A percentile compares a stretch with the other conserved stretches of the same genome.
phyloP scores from a whole-genome alignment of 306 rosid genomes.

The Dryas drummondii region DNA sequence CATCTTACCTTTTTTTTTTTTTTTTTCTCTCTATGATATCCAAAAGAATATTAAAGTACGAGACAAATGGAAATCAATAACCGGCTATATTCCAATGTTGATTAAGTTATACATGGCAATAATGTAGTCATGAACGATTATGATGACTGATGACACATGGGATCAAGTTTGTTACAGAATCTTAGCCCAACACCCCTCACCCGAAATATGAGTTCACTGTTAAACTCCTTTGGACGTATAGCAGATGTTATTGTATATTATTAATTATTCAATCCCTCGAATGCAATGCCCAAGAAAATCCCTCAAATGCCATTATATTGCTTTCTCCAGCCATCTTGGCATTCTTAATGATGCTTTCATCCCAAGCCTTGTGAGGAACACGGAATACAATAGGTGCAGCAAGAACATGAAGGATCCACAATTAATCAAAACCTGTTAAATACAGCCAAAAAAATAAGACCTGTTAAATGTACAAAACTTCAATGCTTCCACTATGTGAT shows the following conservation, averaged over 20 bases:
- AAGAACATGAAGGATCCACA: slow-evolving; percentile 72
- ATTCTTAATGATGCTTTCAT: slow-evolving; percentile 74
- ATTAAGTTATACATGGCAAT: neutral
- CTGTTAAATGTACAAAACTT: slow-evolving; percentile 29
- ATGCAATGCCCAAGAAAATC: neutral
- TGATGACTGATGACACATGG: neutral
- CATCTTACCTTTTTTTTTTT: too few relatives aligned
- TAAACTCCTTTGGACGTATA: neutral
- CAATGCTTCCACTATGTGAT: neutral
- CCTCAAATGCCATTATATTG: slow-evolving; percentile 26
- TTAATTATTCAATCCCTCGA: neutral
- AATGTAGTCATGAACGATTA: neutral
- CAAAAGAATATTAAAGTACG: too few relatives aligned
- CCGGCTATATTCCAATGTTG: neutral
- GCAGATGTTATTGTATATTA: neutral
- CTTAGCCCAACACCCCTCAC: neutral
- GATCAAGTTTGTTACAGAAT: neutral
- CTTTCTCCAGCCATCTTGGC: slow-evolving; percentile 92
- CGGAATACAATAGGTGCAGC: slow-evolving; percentile 81
- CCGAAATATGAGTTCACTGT: neutral
- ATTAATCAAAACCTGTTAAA: slow-evolving; percentile 68
- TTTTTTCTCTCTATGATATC: too few relatives aligned
- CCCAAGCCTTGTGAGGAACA: slow-evolving; percentile 84
- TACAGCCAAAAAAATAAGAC: slow-evolving; percentile 31
- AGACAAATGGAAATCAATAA: neutral